Evolutionary conservation across 345 rosid species (phyloP), one percentile per base, ranked within the genome.

Genomic region (Sonneratia alba): DNA sequence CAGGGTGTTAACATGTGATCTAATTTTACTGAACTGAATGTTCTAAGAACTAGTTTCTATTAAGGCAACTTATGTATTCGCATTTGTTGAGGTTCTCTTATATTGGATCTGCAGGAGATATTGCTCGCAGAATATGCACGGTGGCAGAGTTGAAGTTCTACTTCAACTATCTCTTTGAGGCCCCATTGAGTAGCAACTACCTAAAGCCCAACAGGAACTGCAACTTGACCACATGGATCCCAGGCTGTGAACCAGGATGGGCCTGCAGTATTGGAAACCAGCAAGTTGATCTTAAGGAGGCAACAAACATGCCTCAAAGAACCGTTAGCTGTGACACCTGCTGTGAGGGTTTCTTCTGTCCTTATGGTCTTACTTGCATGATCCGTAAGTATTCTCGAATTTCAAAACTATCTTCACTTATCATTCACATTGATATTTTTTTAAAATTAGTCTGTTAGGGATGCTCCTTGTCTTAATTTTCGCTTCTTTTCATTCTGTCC

Each of bases 171-270:
- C 85, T 91, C 75, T 75, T 86, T 74, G 79, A 76, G 55, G 48
- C 80, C 56, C 72, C 89, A 43, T 74, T 37, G 42, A 68, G 64
- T 61, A 74, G 73, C 36, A 75, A 73, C 69, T 66, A 78, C 79
- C 78, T 91, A 82, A 83, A 76, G 81, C 86, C 89, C 27, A 95
- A 90, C 84, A 73, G 18, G 66, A 89, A 94, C 72, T 94, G 99
- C 76, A 92, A 94, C 79, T 77, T 92, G 74, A 90, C 91, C 48
- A 80, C 90, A 22, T 92, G 97, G 99, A 76, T 84, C 73, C 74
- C 93, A 69, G 97, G 97, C 68, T 95, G 99, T 84, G 99, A 95
- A 72, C 96, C 99, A 4, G 97, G 99, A 66, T 95, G 99, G 99
- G 89, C 88, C 65, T 95, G 99, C 81, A 85, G 91, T 77, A 66